phyloP scores from a whole-genome alignment of 2,329 filamentous ascomycete genomes.

The Cucurbitaria berberidis region DNA sequence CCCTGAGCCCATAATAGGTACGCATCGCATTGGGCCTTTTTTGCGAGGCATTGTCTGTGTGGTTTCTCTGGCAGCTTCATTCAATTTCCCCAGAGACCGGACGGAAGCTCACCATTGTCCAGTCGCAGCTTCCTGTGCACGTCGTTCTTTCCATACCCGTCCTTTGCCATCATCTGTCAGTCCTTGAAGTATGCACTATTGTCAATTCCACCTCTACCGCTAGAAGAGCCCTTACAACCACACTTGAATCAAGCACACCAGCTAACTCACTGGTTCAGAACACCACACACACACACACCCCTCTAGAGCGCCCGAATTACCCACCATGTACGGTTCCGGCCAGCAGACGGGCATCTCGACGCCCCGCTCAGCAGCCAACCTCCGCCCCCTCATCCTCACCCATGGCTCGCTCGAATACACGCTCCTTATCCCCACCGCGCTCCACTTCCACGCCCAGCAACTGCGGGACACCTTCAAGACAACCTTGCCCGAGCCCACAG shows the following conservation, averaged over 20 bases:
- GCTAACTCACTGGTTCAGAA: not conserved
- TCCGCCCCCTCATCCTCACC: constrained; percentile 86
- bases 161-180: constrained; percentile 9
- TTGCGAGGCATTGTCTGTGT: constrained; percentile 18
- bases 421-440: constrained; percentile 90
- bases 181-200: constrained; percentile 26
- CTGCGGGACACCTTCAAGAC: constrained; percentile 89
- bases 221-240: no score
- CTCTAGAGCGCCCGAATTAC: not conserved
- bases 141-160: constrained; percentile 26
- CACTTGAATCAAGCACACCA: no score
- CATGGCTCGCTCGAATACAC: constrained; percentile 97
- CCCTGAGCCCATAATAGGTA: constrained; percentile 27
- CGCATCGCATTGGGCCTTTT: constrained; percentile 22
- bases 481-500: constrained; percentile 86
- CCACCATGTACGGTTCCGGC: constrained; percentile 79
- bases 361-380: constrained; percentile 88
- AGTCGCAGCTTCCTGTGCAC: constrained; percentile 29
- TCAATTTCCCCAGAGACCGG: constrained; percentile 17
- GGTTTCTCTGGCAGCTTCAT: constrained; percentile 11
- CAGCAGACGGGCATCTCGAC: constrained; percentile 97
- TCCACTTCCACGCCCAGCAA: constrained; percentile 95
- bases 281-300: not conserved
- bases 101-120: constrained; percentile 23
- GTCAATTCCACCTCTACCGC: no score